A percentile compares a stretch with the other conserved stretches of the same genome.
Evolutionary conservation across 169 alveolate species (phyloP).

Genomic region (Eimeria necatrix): DNA sequence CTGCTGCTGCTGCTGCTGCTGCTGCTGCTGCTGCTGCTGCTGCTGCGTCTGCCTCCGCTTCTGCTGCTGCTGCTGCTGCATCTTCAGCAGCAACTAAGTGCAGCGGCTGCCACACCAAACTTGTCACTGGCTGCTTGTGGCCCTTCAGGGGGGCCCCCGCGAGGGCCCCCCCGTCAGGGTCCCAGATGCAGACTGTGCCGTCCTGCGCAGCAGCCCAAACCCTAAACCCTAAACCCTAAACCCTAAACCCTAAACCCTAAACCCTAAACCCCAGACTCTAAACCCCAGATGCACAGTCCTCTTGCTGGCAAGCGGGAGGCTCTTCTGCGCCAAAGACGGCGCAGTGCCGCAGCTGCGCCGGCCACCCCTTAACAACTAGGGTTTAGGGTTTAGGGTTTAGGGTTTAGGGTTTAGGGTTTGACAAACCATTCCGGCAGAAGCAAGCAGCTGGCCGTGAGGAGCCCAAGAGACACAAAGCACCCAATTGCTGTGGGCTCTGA

Average conservation of each 20-base stretch:
- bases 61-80: slow-evolving; percentile 39
- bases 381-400: slow-evolving; percentile 19
- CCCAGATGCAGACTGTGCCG: slow-evolving; percentile 89
- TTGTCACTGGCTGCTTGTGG: slow-evolving; percentile 89
- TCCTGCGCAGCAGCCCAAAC: slow-evolving; percentile 51
- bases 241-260: slow-evolving; percentile 22
- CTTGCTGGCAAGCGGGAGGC: slow-evolving; percentile 1
- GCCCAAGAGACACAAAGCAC: slow-evolving; percentile 71
- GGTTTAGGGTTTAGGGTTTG: slow-evolving; percentile 51
- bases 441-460: not conserved
- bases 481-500: slow-evolving; percentile 94
- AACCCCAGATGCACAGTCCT: not conserved
- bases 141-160: slow-evolving; percentile 83
- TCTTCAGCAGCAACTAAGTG: slow-evolving; percentile 86
- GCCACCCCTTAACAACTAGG: no score
- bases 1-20: slow-evolving; percentile 89
- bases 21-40: slow-evolving; percentile 87
- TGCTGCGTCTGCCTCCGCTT: slow-evolving; percentile 93
- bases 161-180: slow-evolving; percentile 82
- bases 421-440: not conserved
- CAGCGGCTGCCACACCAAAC: slow-evolving; percentile 95
- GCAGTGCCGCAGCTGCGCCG: not conserved
- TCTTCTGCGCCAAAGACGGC: not conserved
- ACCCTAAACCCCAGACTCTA: not conserved
- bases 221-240: not conserved